A percentile compares a stretch with the other conserved stretches of the same genome.
Evolutionary conservation across 1,284 basidiomycete species (phyloP).

Genomic region (Heterobasidion parviporum): DNA sequence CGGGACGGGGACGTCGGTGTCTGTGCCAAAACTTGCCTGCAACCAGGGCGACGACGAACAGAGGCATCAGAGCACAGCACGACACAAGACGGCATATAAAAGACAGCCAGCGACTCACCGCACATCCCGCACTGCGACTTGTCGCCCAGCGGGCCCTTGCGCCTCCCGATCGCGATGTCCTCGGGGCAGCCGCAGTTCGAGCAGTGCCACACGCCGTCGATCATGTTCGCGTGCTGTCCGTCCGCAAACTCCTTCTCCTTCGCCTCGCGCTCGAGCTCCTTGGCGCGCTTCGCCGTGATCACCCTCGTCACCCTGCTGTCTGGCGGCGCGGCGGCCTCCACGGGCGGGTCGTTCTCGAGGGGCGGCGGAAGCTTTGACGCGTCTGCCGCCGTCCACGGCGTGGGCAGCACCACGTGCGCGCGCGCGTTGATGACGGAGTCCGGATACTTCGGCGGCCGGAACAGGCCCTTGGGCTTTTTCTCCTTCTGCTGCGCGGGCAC

Average conservation of each 20-base stretch:
- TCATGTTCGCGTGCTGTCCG: slow-evolving; percentile 73
- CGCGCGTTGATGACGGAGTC: slow-evolving; percentile 46
- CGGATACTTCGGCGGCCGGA: slow-evolving; percentile 59
- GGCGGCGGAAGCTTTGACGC: slow-evolving; percentile 40
- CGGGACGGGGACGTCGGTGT: slow-evolving; percentile 68
- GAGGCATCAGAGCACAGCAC: neutral
- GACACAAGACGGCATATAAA: slow-evolving; percentile 2
- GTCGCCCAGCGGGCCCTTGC: slow-evolving; percentile 85
- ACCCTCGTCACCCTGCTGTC: slow-evolving; percentile 38
- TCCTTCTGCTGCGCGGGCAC: slow-evolving; percentile 33
- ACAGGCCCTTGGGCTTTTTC: slow-evolving; percentile 63
- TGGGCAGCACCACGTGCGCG: slow-evolving; percentile 48
- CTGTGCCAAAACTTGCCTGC: slow-evolving; percentile 82
- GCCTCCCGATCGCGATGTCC: slow-evolving; percentile 70
- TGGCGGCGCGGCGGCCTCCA: slow-evolving; percentile 27
- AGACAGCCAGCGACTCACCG: slow-evolving; percentile 44
- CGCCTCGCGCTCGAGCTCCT: slow-evolving; percentile 70
- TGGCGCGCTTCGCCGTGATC: slow-evolving; percentile 50
- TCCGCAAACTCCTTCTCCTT: slow-evolving; percentile 77
- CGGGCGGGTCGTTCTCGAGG: slow-evolving; percentile 49
- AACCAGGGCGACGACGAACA: slow-evolving; percentile 1
- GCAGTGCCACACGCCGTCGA: slow-evolving; percentile 87
- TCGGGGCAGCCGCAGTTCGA: slow-evolving; percentile 89
- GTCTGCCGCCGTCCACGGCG: slow-evolving; percentile 59
- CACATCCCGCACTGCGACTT: slow-evolving; percentile 90